Percentiles rank a stretch among this genome's conserved stretches.
Conservation (phyloP, 225 moss, liverwort and hornwort genomes). For the Sphagnum contortum region DNA sequence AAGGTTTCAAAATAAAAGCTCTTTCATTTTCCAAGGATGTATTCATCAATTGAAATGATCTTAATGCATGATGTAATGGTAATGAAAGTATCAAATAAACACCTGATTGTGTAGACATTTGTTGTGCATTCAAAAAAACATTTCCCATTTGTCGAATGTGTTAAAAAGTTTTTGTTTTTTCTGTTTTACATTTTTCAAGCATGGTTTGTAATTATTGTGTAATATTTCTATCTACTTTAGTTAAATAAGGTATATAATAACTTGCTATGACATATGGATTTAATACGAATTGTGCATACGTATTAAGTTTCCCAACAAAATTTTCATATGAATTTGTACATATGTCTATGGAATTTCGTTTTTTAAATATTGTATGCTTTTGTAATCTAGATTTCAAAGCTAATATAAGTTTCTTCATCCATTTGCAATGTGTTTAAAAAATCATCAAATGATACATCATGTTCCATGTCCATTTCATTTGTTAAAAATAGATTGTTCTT, state of each 20-base stretch:
- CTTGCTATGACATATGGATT: not conserved
- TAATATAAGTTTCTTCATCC: not conserved
- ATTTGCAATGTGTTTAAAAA: not conserved
- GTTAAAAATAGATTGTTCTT: not conserved
- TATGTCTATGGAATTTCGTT: not conserved
- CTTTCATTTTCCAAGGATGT: not conserved
- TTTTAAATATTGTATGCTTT: too few relatives aligned
- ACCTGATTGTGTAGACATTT: not conserved
- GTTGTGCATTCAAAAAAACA: slow-evolving; percentile 4
- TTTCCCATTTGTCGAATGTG: not conserved
- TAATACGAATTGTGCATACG: not conserved
- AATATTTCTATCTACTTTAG: slow-evolving; percentile 1
- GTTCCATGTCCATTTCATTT: not conserved
- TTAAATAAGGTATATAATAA: slow-evolving; percentile 5
- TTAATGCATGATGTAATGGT: not conserved
- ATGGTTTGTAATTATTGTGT: not conserved
- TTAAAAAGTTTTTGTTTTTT: not conserved
- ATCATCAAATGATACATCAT: not conserved
- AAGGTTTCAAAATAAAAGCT: not conserved
- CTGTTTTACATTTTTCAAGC: not conserved
- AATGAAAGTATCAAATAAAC: not conserved
- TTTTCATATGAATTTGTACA: not conserved
- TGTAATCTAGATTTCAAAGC: too few relatives aligned
- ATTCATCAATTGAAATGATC: not conserved
- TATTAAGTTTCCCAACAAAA: not conserved